These are phyloP conservation scores for Globisporangium irregulare DNA, from an alignment of 352 stramenopile species.

Conservation along the genomic window DNA sequence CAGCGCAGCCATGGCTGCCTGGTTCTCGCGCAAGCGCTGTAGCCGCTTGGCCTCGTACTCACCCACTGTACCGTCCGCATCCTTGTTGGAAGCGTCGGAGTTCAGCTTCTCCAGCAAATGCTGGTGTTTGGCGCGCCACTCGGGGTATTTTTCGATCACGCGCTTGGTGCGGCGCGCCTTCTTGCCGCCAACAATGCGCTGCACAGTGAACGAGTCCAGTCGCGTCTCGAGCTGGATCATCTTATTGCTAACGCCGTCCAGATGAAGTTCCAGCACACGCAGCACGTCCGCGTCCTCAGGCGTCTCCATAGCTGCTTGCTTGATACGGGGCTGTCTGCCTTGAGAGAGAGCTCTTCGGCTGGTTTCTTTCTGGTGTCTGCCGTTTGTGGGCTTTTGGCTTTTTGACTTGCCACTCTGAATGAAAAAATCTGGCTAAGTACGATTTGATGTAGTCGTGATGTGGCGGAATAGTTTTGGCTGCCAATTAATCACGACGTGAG, in stretches of 20 bases:
- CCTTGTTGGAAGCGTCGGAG: neutral
- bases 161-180: too few species aligned
- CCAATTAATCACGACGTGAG: too few species aligned
- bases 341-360: neutral
- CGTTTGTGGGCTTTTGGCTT: neutral
- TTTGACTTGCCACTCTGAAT: neutral
- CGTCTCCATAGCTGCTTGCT: neutral
- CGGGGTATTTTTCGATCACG: neutral
- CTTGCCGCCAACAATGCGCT: neutral
- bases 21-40: constrained; percentile 54
- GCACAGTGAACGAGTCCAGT: neutral
- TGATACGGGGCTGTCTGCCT: neutral
- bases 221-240: neutral
- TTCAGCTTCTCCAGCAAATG: neutral
- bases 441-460: neutral
- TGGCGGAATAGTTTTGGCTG: neutral
- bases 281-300: neutral
- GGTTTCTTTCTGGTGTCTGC: too few species aligned
- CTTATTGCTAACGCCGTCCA: neutral
- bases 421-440: neutral
- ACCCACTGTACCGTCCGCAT: neutral
- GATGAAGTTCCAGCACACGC: neutral
- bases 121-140: neutral
- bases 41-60: constrained; percentile 63
- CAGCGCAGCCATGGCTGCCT: constrained; percentile 36